These are phyloP conservation scores for Beta macrorhiza DNA, from an alignment of 179 eudicot species.

Conservation along the genomic window DNA sequence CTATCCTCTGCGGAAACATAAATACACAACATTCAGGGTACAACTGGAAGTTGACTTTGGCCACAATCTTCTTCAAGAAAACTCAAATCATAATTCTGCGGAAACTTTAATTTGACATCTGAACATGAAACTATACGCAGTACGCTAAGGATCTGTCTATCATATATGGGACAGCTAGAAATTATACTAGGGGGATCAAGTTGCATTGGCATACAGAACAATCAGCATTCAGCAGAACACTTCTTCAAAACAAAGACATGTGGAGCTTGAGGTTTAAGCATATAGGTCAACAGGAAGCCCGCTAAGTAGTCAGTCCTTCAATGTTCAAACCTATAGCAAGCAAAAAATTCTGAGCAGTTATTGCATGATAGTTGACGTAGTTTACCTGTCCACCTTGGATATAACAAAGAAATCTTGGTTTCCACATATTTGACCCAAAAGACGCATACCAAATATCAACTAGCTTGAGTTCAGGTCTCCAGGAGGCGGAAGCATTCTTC, in stretches of 20 bases:
- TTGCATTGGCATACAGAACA: slow-evolving; percentile 1
- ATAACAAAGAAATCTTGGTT: slow-evolving; percentile 77
- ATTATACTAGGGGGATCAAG: neutral
- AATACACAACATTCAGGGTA: slow-evolving; percentile 7
- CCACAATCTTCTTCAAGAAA: neutral
- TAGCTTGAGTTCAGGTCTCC: slow-evolving; percentile 68
- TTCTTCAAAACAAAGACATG: neutral
- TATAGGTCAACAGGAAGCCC: neutral
- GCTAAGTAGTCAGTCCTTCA: slow-evolving; percentile 2
- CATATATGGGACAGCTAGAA: neutral
- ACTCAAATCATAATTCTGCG: neutral
- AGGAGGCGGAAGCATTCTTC: slow-evolving; percentile 40
- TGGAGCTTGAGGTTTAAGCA: neutral
- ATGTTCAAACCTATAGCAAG: neutral
- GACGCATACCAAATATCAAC: slow-evolving; percentile 81
- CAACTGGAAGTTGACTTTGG: neutral
- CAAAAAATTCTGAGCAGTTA: neutral
- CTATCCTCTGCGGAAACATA: neutral
- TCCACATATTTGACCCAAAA: slow-evolving; percentile 89
- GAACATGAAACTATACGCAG: slow-evolving; percentile 8
- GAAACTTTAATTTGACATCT: neutral
- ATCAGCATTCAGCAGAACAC: neutral
- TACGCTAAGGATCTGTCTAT: neutral
- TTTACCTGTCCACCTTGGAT: slow-evolving; percentile 93
- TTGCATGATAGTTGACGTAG: neutral